A percentile compares a stretch with the other conserved stretches of the same genome.
Evolutionary conservation across 257 asterid species (phyloP).

Genomic region (Echites panduratus): DNA sequence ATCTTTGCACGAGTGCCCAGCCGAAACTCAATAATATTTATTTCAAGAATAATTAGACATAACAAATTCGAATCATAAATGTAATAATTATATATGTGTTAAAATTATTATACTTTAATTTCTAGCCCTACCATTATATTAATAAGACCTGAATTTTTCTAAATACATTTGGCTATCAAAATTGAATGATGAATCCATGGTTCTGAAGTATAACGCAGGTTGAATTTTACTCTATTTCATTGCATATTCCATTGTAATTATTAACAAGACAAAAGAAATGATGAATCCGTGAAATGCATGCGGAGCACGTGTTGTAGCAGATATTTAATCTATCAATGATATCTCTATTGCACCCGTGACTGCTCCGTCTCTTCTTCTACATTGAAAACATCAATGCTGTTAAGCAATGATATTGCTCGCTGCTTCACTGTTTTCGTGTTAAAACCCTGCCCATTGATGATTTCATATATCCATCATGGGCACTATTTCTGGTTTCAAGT

Average conservation of each 20-base stretch:
- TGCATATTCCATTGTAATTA: no score
- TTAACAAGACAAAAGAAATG: no score
- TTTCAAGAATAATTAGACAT: neutral
- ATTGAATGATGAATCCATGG: slow-evolving; percentile 4
- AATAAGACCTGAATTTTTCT: neutral
- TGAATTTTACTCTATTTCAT: no score
- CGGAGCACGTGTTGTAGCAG: neutral
- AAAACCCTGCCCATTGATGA: neutral
- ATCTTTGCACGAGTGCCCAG: neutral
- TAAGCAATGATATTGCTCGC: neutral
- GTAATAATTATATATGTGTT: no score
- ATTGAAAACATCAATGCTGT: neutral
- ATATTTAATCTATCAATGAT: neutral
- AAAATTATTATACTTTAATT: no score
- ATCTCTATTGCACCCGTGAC: neutral
- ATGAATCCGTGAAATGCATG: slow-evolving; percentile 4
- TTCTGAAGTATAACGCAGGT: no score
- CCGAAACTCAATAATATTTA: neutral
- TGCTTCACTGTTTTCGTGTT: neutral
- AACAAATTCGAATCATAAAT: no score
- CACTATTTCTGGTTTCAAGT: slow-evolving; percentile 3
- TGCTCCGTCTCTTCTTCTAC: neutral
- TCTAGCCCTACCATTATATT: no score
- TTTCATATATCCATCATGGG: neutral
- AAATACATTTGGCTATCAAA: neutral